Base-by-base conservation (phyloP, 495 filamentous ascomycete species). In the Hypoxylon rickii region DNA sequence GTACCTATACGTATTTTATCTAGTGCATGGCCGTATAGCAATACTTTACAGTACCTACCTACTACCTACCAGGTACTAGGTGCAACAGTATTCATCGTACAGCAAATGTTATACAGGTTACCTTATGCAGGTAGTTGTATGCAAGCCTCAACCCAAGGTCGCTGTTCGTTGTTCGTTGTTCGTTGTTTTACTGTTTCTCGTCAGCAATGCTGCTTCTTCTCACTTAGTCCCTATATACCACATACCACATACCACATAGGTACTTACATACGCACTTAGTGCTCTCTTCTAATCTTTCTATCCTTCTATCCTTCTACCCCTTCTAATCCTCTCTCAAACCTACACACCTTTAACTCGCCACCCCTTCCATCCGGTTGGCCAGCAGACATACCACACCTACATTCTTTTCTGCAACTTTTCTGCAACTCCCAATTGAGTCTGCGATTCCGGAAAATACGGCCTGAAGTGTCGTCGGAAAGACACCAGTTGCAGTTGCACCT, bases 301-400 rank as follows among this genome's bases (percentile, higher is more conserved):
- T n/a, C n/a, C n/a, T n/a, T n/a, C n/a, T n/a, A n/a, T 37, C 34
- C 12, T 26, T 40, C 36, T 29, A n/a, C n/a, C 24, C 24, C 41
- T 41, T 32, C 18, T 36, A 46, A 34, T 51, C 42, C 21, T 21
- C 51, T 47, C 42, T 44, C 45, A 34, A 47, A 4, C 10, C 24
- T 29, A 29, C 24, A 29, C 24, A 18, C 44, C 53, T 57, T 53
- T 63, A 63, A 57, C 48, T 63, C 12, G 59, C 52, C 53, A 57
- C 53, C 53, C 59, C 59, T 57, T 63, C 59, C 26, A 46, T 31
- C 52, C 53, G 53, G 59, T 63, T 57, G 59, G 59, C 48, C 41
- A n/a, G n/a, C n/a, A n/a, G n/a, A n/a, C n/a, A n/a, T n/a, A n/a
- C n/a, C 38, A 44, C 24, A 29, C 10, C 24, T 10, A 29, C 4